A percentile compares a stretch with the other conserved stretches of the same genome.
Conservation (phyloP, 305 asterid species). For the Fraxinus nigra region DNA sequence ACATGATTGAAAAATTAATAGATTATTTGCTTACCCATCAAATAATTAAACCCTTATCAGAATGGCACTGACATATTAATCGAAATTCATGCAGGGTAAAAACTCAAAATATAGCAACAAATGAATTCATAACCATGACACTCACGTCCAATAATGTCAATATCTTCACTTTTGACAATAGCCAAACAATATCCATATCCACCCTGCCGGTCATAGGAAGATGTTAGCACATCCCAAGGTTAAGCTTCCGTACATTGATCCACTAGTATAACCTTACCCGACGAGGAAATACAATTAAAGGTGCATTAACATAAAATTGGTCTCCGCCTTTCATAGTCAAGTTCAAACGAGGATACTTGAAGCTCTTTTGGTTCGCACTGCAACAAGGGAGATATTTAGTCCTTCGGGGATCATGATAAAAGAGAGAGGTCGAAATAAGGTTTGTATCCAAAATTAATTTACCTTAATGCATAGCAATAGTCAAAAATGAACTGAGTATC, state of each 20-base stretch:
- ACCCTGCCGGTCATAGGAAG: conserved; percentile 40
- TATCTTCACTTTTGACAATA: conserved; percentile 63
- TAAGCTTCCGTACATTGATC: background rate
- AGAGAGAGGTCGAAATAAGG: background rate
- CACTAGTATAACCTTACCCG: conserved; percentile 35
- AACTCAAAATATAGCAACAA: background rate
- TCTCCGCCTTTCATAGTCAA: conserved; percentile 81
- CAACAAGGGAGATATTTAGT: conserved; percentile 21
- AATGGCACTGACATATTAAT: background rate
- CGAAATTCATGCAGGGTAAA: background rate
- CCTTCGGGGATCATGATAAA: background rate
- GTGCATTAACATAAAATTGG: conserved; percentile 5
- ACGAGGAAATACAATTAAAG: conserved; percentile 42
- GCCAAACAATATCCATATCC: conserved; percentile 67
- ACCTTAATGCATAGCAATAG: conserved; percentile 73
- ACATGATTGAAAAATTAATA: background rate
- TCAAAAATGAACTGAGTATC: conserved; percentile 48
- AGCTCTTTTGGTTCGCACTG: conserved; percentile 58
- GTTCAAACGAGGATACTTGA: conserved; percentile 48
- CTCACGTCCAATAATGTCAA: conserved; percentile 95
- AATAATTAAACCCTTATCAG: background rate
- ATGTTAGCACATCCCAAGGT: conserved; percentile 18
- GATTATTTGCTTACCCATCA: background rate
- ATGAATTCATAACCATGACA: conserved; percentile 18
- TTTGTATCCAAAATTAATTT: background rate